Evolutionary conservation across 2,329 filamentous ascomycete genomes (phyloP).

Genomic region (Colletotrichum sojae): DNA sequence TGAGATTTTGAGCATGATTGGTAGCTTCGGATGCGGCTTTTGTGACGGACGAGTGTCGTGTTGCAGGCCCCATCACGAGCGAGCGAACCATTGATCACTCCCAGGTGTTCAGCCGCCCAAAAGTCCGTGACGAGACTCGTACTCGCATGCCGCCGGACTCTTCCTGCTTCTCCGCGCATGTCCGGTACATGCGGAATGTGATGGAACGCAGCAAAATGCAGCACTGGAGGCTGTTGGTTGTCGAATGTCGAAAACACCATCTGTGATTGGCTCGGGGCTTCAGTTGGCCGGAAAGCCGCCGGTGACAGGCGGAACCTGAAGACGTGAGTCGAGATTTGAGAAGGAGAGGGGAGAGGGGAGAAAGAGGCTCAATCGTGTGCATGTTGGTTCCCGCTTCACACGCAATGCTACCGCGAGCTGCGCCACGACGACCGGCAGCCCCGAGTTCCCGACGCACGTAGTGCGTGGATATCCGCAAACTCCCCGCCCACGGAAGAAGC

Average conservation of each 20-base stretch:
- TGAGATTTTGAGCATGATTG: conserved; percentile 29
- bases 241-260: neutral
- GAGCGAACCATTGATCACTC: conserved; percentile 10
- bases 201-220: neutral
- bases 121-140: conserved; percentile 6
- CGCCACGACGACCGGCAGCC: conserved; percentile 19
- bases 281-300: conserved; percentile 20
- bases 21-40: conserved; percentile 27
- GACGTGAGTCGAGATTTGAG: conserved; percentile 25
- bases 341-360: neutral
- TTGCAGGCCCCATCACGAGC: conserved; percentile 28
- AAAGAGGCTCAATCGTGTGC: conserved; percentile 26
- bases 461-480: neutral
- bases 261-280: conserved; percentile 2
- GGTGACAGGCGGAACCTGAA: conserved; percentile 7
- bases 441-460: conserved; percentile 23
- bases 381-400: conserved; percentile 8
- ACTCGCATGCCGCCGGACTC: conserved; percentile 3
- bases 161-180: neutral
- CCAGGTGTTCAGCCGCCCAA: conserved; percentile 8
- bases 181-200: conserved; percentile 2
- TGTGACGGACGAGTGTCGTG: conserved; percentile 16
- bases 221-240: conserved; percentile 7
- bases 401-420: conserved; percentile 6
- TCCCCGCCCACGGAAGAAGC: neutral